Conservation (phyloP, 805 yeast species). For the Candida glaebosa region DNA sequence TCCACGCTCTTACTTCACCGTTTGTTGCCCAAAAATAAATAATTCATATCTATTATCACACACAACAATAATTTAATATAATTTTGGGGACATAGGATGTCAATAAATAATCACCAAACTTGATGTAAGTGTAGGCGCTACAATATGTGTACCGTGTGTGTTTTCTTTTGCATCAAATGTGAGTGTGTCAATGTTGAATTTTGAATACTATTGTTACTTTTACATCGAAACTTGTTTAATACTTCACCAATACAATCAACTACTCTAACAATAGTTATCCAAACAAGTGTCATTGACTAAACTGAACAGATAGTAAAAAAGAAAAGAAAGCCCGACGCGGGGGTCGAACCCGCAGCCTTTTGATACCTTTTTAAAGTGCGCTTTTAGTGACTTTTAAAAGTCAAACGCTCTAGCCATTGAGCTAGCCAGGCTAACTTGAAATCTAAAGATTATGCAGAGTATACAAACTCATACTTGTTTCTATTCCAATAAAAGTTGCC, state of each 20-base stretch:
- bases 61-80: background rate
- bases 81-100: background rate
- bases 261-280: no score
- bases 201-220: no score
- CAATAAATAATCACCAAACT: no score
- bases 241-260: background rate
- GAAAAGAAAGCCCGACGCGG: constrained; percentile 7
- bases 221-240: no score
- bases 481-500: no score
- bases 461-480: background rate
- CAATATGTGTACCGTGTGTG: no score
- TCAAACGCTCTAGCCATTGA: constrained; percentile 7
- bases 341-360: constrained; percentile 8
- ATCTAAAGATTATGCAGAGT: background rate
- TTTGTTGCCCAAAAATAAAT: background rate
- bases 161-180: no score
- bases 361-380: constrained; percentile 6
- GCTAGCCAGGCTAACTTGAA: constrained; percentile 6
- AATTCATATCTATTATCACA: no score
- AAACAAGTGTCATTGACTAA: no score
- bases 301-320: no score
- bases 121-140: no score
- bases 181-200: no score
- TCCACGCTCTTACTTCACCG: constrained; percentile 1
- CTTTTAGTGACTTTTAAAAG: constrained; percentile 5